phyloP scores from a whole-genome alignment of 768 basidiomycete species.

The Tulasnella sp. region DNA sequence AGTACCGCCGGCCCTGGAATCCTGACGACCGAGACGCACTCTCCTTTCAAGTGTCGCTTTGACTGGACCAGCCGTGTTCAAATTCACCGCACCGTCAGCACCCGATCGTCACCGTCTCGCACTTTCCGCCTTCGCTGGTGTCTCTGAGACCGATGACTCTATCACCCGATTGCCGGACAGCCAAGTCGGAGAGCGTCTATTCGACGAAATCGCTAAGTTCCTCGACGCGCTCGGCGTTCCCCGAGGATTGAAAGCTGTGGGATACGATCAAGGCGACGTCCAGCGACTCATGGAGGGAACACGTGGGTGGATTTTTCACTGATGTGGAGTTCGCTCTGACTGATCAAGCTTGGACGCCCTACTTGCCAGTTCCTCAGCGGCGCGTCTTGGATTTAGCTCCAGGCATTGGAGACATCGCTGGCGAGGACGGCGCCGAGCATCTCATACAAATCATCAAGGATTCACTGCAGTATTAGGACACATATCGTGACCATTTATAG shows the following conservation, averaged over 20 bases:
- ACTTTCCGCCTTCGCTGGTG: slow-evolving; percentile 67
- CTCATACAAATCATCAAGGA: slow-evolving; percentile 68
- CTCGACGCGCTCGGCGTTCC: slow-evolving; percentile 76
- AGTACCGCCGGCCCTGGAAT: not conserved
- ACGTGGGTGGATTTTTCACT: no score
- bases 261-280: slow-evolving; percentile 58
- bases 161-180: slow-evolving; percentile 63
- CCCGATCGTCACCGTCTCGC: slow-evolving; percentile 85
- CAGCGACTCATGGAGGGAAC: slow-evolving; percentile 72
- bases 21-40: slow-evolving; percentile 6
- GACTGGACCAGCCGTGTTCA: slow-evolving; percentile 91
- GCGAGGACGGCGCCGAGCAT: slow-evolving; percentile 74
- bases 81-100: slow-evolving; percentile 89
- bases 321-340: no score
- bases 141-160: slow-evolving; percentile 47
- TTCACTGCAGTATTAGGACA: slow-evolving; percentile 57
- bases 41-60: slow-evolving; percentile 53
- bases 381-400: slow-evolving; percentile 90
- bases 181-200: slow-evolving; percentile 68
- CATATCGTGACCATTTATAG: not conserved
- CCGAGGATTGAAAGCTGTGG: slow-evolving; percentile 73
- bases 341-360: no score
- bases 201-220: slow-evolving; percentile 81
- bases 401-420: slow-evolving; percentile 66
- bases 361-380: slow-evolving; percentile 78